phyloP scores from a whole-genome alignment of 768 basidiomycete genomes.

The Fibroporia radiculosa region DNA sequence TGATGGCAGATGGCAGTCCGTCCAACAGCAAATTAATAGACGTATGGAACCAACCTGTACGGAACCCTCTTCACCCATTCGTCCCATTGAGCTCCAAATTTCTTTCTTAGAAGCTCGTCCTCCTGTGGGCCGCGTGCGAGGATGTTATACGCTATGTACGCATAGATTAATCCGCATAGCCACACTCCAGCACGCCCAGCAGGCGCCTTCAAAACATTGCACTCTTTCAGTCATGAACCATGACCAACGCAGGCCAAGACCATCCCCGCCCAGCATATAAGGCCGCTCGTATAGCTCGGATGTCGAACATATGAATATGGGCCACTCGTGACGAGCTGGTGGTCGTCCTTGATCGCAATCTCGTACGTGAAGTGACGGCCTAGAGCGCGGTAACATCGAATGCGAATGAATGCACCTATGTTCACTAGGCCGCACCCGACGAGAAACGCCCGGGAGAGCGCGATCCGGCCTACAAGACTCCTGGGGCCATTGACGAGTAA shows the following conservation, averaged over 20 bases:
- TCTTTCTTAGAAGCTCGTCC: constrained; percentile 8
- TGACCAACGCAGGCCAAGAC: background rate
- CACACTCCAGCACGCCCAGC: constrained; percentile 2
- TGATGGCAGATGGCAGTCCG: background rate
- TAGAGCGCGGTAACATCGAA: constrained; percentile 7
- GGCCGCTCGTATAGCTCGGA: constrained; percentile 17
- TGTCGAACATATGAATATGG: constrained; percentile 24
- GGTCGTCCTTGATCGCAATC: constrained; percentile 7
- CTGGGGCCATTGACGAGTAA: background rate
- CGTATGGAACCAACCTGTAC: background rate
- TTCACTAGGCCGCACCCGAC: background rate
- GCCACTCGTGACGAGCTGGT: constrained; percentile 21
- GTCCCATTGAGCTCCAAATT: constrained; percentile 15
- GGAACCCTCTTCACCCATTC: constrained; percentile 6
- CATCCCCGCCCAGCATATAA: constrained; percentile 1
- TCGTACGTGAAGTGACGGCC: constrained; percentile 15
- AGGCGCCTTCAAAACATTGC: constrained; percentile 2
- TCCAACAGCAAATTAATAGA: background rate
- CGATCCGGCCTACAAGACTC: background rate
- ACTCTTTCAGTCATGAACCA: constrained; percentile 7
- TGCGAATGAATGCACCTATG: constrained; percentile 1
- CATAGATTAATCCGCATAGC: background rate
- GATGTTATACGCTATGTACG: background rate
- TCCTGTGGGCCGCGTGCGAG: constrained; percentile 2
- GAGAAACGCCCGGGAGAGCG: background rate